phyloP scores from a whole-genome alignment of 2,329 filamentous ascomycete species.

The Aureobasidium sp. region DNA sequence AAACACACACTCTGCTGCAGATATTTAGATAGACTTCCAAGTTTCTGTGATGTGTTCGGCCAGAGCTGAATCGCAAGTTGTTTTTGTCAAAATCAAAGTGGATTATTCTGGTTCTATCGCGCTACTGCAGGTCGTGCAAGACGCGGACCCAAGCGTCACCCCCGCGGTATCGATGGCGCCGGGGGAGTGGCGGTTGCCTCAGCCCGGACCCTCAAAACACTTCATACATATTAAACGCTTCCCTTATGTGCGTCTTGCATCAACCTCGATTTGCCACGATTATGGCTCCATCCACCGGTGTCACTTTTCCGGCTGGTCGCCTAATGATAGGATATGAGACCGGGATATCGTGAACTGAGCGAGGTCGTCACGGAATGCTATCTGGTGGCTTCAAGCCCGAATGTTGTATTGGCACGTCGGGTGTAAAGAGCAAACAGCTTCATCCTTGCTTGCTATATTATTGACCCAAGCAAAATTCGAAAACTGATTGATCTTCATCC shows the following conservation, averaged over 20 bases:
- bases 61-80: no score
- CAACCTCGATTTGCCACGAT: background rate
- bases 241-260: conserved; percentile 2
- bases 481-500: background rate
- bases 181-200: background rate
- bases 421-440: background rate
- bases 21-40: no score
- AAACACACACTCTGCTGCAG: no score
- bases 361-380: background rate
- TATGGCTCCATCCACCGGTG: background rate
- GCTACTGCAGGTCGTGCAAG: background rate
- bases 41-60: no score
- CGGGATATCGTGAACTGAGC: background rate
- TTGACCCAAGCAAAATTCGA: background rate
- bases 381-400: background rate
- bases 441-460: background rate
- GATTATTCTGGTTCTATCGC: background rate
- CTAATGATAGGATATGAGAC: background rate
- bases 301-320: background rate
- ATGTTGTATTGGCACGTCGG: background rate
- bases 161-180: background rate
- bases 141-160: background rate
- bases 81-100: background rate
- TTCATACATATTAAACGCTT: background rate
- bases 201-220: background rate